A percentile compares a stretch with the other conserved stretches of the same genome.
Conservation (phyloP, 169 alveolate species). For the Plasmodium fragile region DNA sequence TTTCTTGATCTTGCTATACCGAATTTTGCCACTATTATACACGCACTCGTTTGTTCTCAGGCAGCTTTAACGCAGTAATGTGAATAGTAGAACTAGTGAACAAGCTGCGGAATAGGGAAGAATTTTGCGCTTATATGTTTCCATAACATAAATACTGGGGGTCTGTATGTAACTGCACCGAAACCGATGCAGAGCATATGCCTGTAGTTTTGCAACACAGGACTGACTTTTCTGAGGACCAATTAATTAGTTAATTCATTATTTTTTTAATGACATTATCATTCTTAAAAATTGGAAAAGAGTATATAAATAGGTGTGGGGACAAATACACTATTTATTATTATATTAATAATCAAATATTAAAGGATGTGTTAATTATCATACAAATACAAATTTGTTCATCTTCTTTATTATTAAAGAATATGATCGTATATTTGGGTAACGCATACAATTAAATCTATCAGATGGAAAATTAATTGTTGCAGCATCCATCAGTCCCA, state of each 20-base stretch:
- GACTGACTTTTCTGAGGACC: not conserved
- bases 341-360: not conserved
- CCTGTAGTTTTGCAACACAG: not conserved
- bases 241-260: not conserved
- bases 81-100: not conserved
- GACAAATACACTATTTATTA: conserved; percentile 1
- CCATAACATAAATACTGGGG: not conserved
- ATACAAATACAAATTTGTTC: conserved; percentile 8
- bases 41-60: not conserved
- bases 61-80: not conserved
- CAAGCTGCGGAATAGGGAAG: not conserved
- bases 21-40: not conserved
- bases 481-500: not conserved
- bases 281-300: not conserved
- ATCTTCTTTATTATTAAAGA: not conserved
- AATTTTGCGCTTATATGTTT: not conserved
- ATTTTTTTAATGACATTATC: not conserved
- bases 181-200: not conserved
- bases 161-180: not conserved
- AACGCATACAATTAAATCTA: conserved; percentile 15
- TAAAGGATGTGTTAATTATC: not conserved
- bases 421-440: not conserved
- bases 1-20: not conserved
- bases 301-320: not conserved
- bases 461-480: not conserved